A percentile compares a stretch with the other conserved stretches of the same genome.
Evolutionary conservation across 148 eudicot species (phyloP).

Genomic region (Spergularia bocconei): DNA sequence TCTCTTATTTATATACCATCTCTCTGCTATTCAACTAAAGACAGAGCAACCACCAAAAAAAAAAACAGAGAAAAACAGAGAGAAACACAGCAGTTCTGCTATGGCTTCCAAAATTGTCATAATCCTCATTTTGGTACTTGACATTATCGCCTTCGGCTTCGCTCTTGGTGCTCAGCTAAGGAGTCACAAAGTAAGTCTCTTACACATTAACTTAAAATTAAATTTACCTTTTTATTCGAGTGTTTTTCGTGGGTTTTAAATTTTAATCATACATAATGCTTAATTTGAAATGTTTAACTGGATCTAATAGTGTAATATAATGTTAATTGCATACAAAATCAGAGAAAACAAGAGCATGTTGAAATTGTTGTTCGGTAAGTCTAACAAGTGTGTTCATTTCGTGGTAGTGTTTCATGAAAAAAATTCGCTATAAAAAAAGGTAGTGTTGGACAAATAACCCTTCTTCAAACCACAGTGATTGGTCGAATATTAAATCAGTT

Average conservation of each 20-base stretch:
- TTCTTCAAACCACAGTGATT: too few species aligned
- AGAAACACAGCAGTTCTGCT: constrained; percentile 3
- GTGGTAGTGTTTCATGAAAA: background rate
- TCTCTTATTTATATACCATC: background rate
- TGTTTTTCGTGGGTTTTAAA: constrained; percentile 11
- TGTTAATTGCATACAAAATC: too few species aligned
- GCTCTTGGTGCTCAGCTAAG: constrained; percentile 85
- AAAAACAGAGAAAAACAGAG: too few species aligned
- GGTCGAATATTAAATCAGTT: too few species aligned
- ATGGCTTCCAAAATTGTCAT: constrained; percentile 72
- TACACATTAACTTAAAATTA: background rate
- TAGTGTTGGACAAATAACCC: too few species aligned
- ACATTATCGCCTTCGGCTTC: constrained; percentile 68
- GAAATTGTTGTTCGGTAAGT: too few species aligned
- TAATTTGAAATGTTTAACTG: background rate
- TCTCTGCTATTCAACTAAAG: background rate
- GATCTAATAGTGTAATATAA: background rate
- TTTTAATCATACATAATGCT: constrained; percentile 1
- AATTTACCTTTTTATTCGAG: background rate
- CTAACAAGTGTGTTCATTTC: too few species aligned
- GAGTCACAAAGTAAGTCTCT: constrained; percentile 51
- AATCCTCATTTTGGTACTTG: constrained; percentile 40
- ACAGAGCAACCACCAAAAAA: background rate
- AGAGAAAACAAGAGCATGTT: background rate
- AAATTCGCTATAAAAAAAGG: too few species aligned